These are phyloP conservation scores for Picea engelmannii DNA, from an alignment of 83 land plant species.

Conservation along the genomic window DNA sequence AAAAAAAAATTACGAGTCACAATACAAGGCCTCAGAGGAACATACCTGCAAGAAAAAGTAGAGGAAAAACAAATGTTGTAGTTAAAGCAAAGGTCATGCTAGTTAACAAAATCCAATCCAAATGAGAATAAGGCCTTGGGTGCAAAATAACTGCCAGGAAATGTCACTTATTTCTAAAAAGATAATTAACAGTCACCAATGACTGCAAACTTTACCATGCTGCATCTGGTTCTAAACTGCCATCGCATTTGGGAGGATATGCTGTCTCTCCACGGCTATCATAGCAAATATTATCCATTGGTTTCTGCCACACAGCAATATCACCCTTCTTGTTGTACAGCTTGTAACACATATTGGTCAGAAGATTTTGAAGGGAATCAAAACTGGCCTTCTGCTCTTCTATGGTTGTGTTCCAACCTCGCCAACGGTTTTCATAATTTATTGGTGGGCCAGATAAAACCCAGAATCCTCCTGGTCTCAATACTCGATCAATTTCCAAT, in stretches of 20 bases:
- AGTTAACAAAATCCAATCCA: not conserved
- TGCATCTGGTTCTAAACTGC: conserved; percentile 54
- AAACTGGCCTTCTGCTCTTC: conserved; percentile 33
- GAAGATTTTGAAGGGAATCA: conserved; percentile 29
- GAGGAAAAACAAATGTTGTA: no score
- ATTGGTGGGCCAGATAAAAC: conserved; percentile 96
- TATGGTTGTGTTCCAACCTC: conserved; percentile 29
- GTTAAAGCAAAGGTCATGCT: not conserved
- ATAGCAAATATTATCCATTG: conserved; percentile 40
- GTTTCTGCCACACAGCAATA: conserved; percentile 50
- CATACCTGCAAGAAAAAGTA: conserved; percentile 32
- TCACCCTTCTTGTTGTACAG: conserved; percentile 28
- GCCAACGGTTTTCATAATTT: conserved; percentile 21
- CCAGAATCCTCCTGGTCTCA: conserved; percentile 92
- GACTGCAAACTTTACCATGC: conserved; percentile 35
- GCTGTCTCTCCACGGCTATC: conserved; percentile 26
- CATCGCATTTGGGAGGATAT: conserved; percentile 51
- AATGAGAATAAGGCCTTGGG: not conserved
- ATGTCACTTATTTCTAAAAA: not conserved
- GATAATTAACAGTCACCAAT: not conserved
- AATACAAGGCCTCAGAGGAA: conserved; percentile 51
- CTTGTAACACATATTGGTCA: conserved; percentile 37
- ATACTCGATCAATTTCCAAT: conserved; percentile 34
- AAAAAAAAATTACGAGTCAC: conserved; percentile 15
- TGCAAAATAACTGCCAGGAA: not conserved